Base-by-base conservation (phyloP, 352 stramenopile species). In the Phytophthora fragariae region DNA sequence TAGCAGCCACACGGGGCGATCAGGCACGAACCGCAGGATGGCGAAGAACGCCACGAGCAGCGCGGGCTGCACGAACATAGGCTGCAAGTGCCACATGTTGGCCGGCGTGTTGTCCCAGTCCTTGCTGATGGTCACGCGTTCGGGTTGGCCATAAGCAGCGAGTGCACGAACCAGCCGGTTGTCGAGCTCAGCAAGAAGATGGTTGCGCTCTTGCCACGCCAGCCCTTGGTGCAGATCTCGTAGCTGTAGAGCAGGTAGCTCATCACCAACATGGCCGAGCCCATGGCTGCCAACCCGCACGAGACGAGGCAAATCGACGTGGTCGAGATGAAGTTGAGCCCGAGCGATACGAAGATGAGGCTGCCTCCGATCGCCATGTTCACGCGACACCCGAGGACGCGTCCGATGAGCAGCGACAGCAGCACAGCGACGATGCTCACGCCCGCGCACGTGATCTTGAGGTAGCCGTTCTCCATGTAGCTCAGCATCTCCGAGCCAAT, bases 211-310 rank as follows among this genome's bases (percentile, higher is more conserved):
- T 97, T 97, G 50, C 90, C 89, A 15, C 85, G 88, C 88, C 89
- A 95, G 27, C 89, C 90, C 63, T 92, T 92, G 15, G 88, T 95
- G 59, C 86, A 97, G 24, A 97, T 97, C 64, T 97, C 90, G 46
- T 81, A 95, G 62, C 88, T 95, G 73, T 89, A 95, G 21, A 95
- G 67, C 55, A 92, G 59, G 24, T 91, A 91, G 65, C 90, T 93
- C 76, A 93, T 92, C 27, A 80, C 69, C 55, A 95, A 19, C 39
- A 96, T 93, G 2, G 84, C 86, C 7, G 68, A 82, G 7, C 88
- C 90, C 17, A 79, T 78, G 0, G 87, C 73, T 9, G 81, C 82
- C 44, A 96, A 59, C 21, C 78, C 79, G 31, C 79, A 89, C 3
- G 81, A 85, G 0, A 86, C 68, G 3, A 94, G 69, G 44, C 95